Evolutionary conservation across 305 asterid species (phyloP).

Genomic region (Petunia hybrid): DNA sequence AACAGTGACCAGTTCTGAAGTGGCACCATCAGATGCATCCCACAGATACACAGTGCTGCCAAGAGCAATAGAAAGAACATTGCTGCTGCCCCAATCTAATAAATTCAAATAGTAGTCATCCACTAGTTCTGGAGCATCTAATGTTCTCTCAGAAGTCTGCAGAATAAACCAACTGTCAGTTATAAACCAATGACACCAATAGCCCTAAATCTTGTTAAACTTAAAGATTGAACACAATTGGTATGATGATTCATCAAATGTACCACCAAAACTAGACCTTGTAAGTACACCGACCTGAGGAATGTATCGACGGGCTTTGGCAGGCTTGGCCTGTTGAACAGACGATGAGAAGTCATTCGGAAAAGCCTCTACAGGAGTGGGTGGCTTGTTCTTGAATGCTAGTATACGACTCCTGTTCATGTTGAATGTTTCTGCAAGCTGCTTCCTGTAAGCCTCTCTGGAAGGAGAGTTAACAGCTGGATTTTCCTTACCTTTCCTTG

Average conservation of each 20-base stretch:
- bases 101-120: conserved; percentile 91
- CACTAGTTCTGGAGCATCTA: conserved; percentile 88
- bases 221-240: background rate
- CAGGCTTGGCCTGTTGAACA: conserved; percentile 56
- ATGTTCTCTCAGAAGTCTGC: conserved; percentile 93
- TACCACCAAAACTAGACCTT: background rate
- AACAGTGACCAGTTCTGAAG: conserved; percentile 71
- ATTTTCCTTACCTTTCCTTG: conserved; percentile 86
- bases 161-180: conserved; percentile 2
- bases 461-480: conserved; percentile 68
- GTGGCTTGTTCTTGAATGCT: conserved; percentile 94
- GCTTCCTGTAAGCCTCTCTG: conserved; percentile 86
- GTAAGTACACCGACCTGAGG: conserved; percentile 68
- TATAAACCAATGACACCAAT: conserved; percentile 21
- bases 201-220: background rate
- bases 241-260: background rate
- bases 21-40: conserved; percentile 78
- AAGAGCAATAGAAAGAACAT: conserved; percentile 87
- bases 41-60: conserved; percentile 81
- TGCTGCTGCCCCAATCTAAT: conserved; percentile 92
- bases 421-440: conserved; percentile 84
- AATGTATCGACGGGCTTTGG: conserved; percentile 72
- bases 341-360: conserved; percentile 53
- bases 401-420: conserved; percentile 82
- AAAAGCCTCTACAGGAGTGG: conserved; percentile 64